Evolutionary conservation across 176 grass and related monocot genomes (phyloP).

Genomic region (Paspalum vaginatum): DNA sequence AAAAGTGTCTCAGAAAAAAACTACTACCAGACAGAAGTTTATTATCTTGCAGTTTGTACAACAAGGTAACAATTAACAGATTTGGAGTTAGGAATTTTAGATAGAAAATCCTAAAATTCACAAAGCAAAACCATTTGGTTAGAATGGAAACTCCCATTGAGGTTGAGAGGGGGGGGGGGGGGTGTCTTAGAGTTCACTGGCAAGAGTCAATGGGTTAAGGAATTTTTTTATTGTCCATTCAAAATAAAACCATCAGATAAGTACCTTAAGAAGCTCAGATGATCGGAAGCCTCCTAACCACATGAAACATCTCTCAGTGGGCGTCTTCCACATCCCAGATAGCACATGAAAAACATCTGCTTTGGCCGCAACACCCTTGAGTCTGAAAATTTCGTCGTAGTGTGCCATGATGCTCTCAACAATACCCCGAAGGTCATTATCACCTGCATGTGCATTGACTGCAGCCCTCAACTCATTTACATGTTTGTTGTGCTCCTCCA

Average conservation of each 20-base stretch:
- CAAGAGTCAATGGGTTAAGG: not conserved
- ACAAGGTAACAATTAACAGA: constrained; percentile 3
- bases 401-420: constrained; percentile 75
- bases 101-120: not conserved
- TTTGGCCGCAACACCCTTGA: constrained; percentile 82
- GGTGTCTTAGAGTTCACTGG: not conserved
- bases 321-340: constrained; percentile 98
- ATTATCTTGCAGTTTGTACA: not conserved
- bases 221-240: constrained; percentile 21
- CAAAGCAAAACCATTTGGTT: not conserved
- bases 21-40: not conserved
- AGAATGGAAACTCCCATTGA: not conserved
- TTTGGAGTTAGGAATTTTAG: not conserved
- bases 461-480: constrained; percentile 74
- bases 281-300: constrained; percentile 94
- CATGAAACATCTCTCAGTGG: constrained; percentile 93
- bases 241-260: constrained; percentile 32
- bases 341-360: constrained; percentile 91
- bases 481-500: constrained; percentile 82
- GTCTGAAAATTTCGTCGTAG: constrained; percentile 85
- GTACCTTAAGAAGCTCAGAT: constrained; percentile 93
- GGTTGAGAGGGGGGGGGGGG: too few relatives aligned
- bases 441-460: constrained; percentile 63
- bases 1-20: constrained; percentile 24
- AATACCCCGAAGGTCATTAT: constrained; percentile 63